Conservation (phyloP, 2,329 filamentous ascomycete genomes). For the Didymella glomerata region DNA sequence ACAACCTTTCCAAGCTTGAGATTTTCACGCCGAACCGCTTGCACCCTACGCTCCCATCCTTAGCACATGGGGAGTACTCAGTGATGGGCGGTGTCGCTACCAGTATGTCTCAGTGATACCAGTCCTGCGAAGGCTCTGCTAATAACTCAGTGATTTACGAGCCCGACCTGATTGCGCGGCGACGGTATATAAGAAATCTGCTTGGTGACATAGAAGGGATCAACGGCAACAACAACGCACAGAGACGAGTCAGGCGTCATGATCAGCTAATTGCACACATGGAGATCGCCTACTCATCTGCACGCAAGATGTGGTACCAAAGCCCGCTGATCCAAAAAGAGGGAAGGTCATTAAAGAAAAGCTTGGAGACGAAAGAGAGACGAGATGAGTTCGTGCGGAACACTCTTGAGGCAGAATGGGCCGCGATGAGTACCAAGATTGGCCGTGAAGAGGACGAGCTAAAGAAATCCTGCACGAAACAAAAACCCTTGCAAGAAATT, state of each 20-base stretch:
- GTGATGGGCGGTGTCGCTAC: slow-evolving; percentile 31
- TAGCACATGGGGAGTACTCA: slow-evolving; percentile 30
- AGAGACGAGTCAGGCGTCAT: slow-evolving; percentile 29
- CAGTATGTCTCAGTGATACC: slow-evolving; percentile 7
- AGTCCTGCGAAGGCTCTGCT: background rate
- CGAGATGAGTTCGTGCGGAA: slow-evolving; percentile 31
- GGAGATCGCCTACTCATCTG: slow-evolving; percentile 11
- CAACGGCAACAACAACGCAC: slow-evolving; percentile 17
- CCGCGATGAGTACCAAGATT: slow-evolving; percentile 22
- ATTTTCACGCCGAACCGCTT: slow-evolving; percentile 44
- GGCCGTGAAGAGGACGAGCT: background rate
- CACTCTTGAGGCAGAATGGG: slow-evolving; percentile 30
- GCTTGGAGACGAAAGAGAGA: slow-evolving; percentile 30
- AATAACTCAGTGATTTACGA: slow-evolving; percentile 33
- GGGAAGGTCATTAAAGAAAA: slow-evolving; percentile 16
- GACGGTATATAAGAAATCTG: slow-evolving; percentile 25
- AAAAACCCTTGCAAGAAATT: background rate
- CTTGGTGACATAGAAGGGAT: slow-evolving; percentile 20
- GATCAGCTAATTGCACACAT: slow-evolving; percentile 33
- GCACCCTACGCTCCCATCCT: slow-evolving; percentile 36
- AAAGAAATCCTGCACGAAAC: no score
- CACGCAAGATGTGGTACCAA: slow-evolving; percentile 10
- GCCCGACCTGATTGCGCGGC: slow-evolving; percentile 34
- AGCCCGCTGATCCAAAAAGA: slow-evolving; percentile 1
- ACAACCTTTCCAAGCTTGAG: slow-evolving; percentile 43